phyloP scores from a whole-genome alignment of 2,329 filamentous ascomycete genomes.

The Paracorniculantispora psalliotae region DNA sequence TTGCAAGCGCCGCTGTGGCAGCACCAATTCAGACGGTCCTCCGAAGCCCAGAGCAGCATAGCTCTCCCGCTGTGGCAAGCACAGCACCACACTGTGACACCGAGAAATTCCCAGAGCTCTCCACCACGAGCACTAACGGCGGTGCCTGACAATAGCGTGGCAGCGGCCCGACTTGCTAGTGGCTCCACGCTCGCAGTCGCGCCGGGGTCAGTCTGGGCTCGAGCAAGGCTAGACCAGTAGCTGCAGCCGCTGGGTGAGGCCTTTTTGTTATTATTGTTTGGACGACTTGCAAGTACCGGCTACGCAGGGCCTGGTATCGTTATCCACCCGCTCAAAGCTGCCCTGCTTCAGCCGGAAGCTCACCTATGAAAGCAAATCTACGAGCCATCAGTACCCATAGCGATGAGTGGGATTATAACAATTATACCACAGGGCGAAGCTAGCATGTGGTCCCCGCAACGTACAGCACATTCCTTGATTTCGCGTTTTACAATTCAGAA shows the following conservation, averaged over 20 bases:
- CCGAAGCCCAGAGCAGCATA: not conserved
- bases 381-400: too few species aligned
- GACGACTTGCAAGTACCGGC: not conserved
- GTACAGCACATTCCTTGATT: too few species aligned
- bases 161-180: conserved; percentile 13
- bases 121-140: not conserved
- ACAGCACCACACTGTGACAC: not conserved
- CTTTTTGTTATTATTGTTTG: not conserved
- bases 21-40: not conserved
- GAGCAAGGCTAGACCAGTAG: not conserved
- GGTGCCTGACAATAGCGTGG: conserved; percentile 13
- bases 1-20: not conserved
- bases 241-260: not conserved
- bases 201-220: not conserved
- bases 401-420: too few species aligned
- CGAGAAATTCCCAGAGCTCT: not conserved
- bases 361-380: too few species aligned
- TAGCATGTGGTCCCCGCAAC: too few species aligned
- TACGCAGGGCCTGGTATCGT: too few species aligned
- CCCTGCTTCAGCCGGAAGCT: too few species aligned
- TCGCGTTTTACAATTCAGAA: too few species aligned
- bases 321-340: too few species aligned
- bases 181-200: conserved; percentile 5
- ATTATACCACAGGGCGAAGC: too few species aligned
- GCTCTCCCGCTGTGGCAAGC: not conserved